Base-by-base conservation (phyloP, 441 rosid species). In the Gossypium davidsonii region DNA sequence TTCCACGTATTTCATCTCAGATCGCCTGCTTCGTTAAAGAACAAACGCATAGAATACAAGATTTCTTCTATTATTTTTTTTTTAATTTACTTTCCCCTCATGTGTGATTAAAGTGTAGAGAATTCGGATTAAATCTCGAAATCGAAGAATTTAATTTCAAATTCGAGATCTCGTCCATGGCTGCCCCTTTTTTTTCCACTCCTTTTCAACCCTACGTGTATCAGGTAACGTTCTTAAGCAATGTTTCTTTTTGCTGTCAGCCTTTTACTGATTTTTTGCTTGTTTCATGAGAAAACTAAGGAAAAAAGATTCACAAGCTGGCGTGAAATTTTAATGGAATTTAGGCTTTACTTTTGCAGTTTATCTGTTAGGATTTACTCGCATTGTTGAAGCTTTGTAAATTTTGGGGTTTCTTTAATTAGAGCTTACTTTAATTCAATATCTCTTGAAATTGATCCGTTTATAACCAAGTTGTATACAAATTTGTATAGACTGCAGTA, bases 151-250 rank as follows among this genome's bases (percentile, higher is more conserved):
- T 61, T 17, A 11, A 74, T 42, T 66, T 62, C 56, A 28, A 12
- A 9, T 48, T 67, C 65, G 76, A 73, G 80, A 77, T 75, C 73
- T 73, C 55, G 69, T 20, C 81, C 73, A 94, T 94, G 98, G 98
- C 98, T 25, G 98, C 98, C 37, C 98, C 98, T 37, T 94, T 92
- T 80, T 94, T 92, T 85, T 86, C 97, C 0, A 94, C 97, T 60
- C 98, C 98, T 59, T 89, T 94, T 83, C 98, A 94, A 83, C 98
- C 97, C 12, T 92, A 90, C 59, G 97, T 94, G 62, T 92, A 94
- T 68, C 98, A 92, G 97, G 98, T 92, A 72, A 71, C 55, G 59
- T 72, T 63, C 58, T 37, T 53, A 69, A 12, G 21, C 4, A 21
- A 5, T 20, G 21, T 20, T 44, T 64, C 18, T 42, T 4, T 20